Evolutionary conservation across 2,329 filamentous ascomycete species (phyloP).

Genomic region (Metarhizium humberi): DNA sequence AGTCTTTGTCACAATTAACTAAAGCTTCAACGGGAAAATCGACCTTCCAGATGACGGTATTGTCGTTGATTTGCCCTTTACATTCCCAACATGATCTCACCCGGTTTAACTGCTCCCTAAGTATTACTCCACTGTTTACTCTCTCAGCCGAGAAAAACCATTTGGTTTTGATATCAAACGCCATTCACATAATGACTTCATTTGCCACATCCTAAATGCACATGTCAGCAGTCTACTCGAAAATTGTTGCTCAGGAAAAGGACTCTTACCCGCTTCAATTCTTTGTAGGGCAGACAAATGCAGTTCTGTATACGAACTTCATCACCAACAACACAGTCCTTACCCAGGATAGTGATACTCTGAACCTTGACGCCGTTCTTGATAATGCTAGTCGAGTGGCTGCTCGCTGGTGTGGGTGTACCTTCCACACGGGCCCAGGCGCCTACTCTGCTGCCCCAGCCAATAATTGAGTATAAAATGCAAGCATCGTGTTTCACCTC

Average conservation of each 20-base stretch:
- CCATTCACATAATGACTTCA: constrained; percentile 74
- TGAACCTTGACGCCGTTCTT: constrained; percentile 99
- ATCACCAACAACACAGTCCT: constrained; percentile 89
- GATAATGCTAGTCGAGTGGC: constrained; percentile 87
- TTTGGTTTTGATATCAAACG: neutral
- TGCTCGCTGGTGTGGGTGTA: constrained; percentile 76
- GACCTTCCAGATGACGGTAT: no score
- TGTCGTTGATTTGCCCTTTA: no score
- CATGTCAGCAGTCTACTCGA: constrained; percentile 8
- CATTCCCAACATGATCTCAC: no score
- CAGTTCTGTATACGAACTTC: constrained; percentile 97
- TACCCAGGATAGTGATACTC: constrained; percentile 93
- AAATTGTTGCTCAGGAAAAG: constrained; percentile 8
- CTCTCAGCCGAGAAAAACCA: no score
- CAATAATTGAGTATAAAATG: constrained; percentile 90
- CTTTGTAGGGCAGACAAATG: constrained; percentile 94
- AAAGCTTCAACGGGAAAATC: no score
- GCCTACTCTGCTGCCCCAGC: constrained; percentile 91
- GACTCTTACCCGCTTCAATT: constrained; percentile 78
- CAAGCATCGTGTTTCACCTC: constrained; percentile 97
- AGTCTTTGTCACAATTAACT: no score
- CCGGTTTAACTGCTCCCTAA: no score
- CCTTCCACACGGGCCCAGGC: constrained; percentile 98
- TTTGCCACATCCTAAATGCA: constrained; percentile 66
- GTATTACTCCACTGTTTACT: no score